Evolutionary conservation across 352 stramenopile species (phyloP), one percentile per base, ranked within the genome.

Genomic region (Pythium oligandrum): DNA sequence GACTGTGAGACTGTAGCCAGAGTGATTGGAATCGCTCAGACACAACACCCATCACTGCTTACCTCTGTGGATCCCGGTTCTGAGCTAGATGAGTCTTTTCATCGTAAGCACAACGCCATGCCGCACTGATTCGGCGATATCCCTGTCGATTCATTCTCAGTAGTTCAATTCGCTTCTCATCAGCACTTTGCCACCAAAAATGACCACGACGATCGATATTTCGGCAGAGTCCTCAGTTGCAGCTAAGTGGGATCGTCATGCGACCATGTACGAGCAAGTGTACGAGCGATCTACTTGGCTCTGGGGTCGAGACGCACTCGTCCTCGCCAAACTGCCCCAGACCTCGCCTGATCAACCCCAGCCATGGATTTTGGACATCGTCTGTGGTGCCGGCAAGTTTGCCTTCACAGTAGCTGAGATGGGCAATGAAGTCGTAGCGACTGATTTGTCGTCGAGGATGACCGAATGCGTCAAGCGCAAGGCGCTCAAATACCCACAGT

Each of bases 391-490:
- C 3, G 54, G 54, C 32, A 45, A 53, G 39, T 40, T 48, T n/a
- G 45, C 54, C 26, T 42, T 61, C 39, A 43, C 42, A 35, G 47
- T 40, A 30, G 54, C 46, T 10, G 31, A 33, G 30, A 55, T 51
- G 46, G 54, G 54, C 47, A 51, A 34, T 11, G 6, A 53, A 2
- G 54, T 61, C 38, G 50, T 42, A 40, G 54, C 54, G 31, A 55
- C 46, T n/a, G 54, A 61, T 11, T 33, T 55, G 33, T 55, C 45
- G 31, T 34, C 17, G 12, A 34, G 42, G 31, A 61, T 61, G 54
- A 17, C 54, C 12, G 31, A 61, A 11, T 34, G 38, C 1, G 31
- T 61, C 2, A 12, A 32, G 12, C 44, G 30, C 36, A 37, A 48
- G 6, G 47, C 36, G 6, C 46, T 44, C n/a, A 36, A 32, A 31